Evolutionary conservation across 2,329 filamentous ascomycete genomes (phyloP), one percentile per base, ranked within the genome.

Genomic region (Neofusicoccum kwambonambiense): DNA sequence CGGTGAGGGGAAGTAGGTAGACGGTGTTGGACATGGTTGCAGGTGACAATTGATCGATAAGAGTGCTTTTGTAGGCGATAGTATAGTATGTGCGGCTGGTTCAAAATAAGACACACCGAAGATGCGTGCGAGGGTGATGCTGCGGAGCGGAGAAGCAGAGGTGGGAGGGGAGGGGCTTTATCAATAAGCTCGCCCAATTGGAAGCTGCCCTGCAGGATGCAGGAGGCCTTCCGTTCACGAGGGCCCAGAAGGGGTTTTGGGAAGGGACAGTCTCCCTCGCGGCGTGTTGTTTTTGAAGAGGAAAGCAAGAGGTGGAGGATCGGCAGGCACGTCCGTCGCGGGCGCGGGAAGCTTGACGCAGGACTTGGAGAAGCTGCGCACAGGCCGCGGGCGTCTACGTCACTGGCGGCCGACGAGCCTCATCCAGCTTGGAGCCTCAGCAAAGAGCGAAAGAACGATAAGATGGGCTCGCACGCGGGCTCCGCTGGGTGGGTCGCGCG

Each of bases 1-100:
- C 94, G 76, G 92, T 95, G 78, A 99, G 86, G 69, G 91, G 91
- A 68, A 99, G 86, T 73, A 96, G 82, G 81, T 97, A 96, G 69
- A 97, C 88, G 37, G 63, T 60, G 47, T 15, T 45, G 13, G 49
- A 27, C 61, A 63, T 63, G 27, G 61, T 54, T 50, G 61, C n/a
- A 31, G 35, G n/a, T 13, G 31, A 31, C n/a, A 37, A 47, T 22
- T 50, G 45, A 31, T 9, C 45, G n/a, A 35, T 34, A 47, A 51
- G 41, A n/a, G 27, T 37, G 56, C 41, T 60, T 47, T 31, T 60
- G 42, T 9, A 47, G 44, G 56, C 19, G 31, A 39, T 35, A 37
- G n/a, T 13, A 39, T 35, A 37, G n/a, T 13, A 22, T 37, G 56
- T 47, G 42, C 27, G 41, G 12, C 17, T 4, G 15, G 42, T 12